Evolutionary conservation across 768 basidiomycete species (phyloP).

Genomic region (Myochromella boudieri): DNA sequence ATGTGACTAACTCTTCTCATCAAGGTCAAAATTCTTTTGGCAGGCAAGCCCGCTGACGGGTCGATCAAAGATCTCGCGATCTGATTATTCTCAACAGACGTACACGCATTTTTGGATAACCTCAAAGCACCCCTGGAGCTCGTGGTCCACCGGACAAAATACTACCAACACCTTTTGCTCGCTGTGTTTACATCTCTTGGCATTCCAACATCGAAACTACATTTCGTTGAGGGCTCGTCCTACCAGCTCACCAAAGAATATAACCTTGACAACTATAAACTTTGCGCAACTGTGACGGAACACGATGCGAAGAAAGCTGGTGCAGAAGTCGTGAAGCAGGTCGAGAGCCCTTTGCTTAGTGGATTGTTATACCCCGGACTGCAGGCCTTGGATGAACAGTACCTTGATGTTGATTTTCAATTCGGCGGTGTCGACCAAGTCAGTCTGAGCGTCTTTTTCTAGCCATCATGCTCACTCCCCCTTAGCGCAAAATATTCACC

Average conservation of each 20-base stretch:
- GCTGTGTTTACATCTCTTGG: constrained; percentile 87
- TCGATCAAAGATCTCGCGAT: background rate
- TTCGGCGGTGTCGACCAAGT: constrained; percentile 99
- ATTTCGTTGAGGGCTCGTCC: constrained; percentile 86
- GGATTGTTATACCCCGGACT: constrained; percentile 94
- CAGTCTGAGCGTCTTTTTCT: constrained; percentile 15
- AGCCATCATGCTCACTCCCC: constrained; percentile 2
- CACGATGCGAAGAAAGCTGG: constrained; percentile 99
- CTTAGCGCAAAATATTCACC: constrained; percentile 95
- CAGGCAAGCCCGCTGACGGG: constrained; percentile 45
- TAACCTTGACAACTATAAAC: constrained; percentile 91
- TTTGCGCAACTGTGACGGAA: constrained; percentile 87
- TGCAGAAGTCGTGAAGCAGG: constrained; percentile 98
- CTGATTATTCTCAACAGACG: constrained; percentile 47
- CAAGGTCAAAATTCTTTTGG: constrained; percentile 80
- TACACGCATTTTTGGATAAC: constrained; percentile 98
- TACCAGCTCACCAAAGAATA: constrained; percentile 93
- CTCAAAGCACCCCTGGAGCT: constrained; percentile 94
- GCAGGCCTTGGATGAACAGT: constrained; percentile 97
- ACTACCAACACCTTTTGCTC: constrained; percentile 82
- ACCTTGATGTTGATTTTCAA: constrained; percentile 94
- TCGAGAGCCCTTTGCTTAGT: constrained; percentile 86
- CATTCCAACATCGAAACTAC: constrained; percentile 82
- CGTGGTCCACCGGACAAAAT: constrained; percentile 82
- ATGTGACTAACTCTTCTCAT: background rate